These are phyloP conservation scores for Sugiyamaella chiloensis DNA, from an alignment of 805 yeast genomes.

Conservation along the genomic window DNA sequence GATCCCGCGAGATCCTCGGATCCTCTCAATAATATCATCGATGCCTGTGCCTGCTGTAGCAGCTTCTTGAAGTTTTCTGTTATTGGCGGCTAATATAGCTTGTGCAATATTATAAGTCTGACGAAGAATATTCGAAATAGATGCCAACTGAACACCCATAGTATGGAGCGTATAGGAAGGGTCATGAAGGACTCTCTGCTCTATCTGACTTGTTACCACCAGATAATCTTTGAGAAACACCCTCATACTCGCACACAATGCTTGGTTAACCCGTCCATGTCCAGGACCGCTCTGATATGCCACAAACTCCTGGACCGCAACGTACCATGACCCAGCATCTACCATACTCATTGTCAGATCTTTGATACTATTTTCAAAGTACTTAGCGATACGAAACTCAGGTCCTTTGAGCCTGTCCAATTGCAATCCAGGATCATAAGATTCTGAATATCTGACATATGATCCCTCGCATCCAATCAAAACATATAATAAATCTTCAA, in stretches of 20 bases:
- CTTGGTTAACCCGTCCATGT: constrained; percentile 73
- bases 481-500: constrained; percentile 66
- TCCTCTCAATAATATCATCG: constrained; percentile 11
- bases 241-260: constrained; percentile 61
- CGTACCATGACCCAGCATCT: constrained; percentile 60
- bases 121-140: constrained; percentile 40
- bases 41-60: constrained; percentile 18
- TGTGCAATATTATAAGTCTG: constrained; percentile 58
- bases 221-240: constrained; percentile 38
- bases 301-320: constrained; percentile 55
- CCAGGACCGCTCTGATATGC: constrained; percentile 52
- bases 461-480: constrained; percentile 65
- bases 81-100: constrained; percentile 41
- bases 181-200: constrained; percentile 49
- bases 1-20: neutral
- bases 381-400: constrained; percentile 67
- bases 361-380: constrained; percentile 69
- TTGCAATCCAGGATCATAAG: constrained; percentile 48
- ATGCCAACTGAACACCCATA: constrained; percentile 50
- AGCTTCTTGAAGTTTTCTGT: constrained; percentile 33
- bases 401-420: constrained; percentile 60
- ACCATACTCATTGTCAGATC: constrained; percentile 62
- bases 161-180: constrained; percentile 55
- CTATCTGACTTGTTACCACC: constrained; percentile 39
- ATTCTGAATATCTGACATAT: constrained; percentile 65